These are phyloP conservation scores for Leishmania mexicana DNA, from an alignment of 208 protist species.

Conservation along the genomic window DNA sequence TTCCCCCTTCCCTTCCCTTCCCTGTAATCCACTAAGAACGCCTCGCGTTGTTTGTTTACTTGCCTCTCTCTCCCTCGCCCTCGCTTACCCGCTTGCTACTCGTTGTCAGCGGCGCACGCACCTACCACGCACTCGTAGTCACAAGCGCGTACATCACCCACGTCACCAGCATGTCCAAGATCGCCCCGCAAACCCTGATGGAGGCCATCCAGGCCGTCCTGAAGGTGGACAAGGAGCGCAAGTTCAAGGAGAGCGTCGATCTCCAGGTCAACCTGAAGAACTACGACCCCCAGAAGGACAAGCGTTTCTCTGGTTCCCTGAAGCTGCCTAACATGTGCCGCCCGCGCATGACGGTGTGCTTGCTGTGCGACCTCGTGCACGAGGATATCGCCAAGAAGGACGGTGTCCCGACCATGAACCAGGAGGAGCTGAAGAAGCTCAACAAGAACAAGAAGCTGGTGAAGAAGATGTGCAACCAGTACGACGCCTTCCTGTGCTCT, in stretches of 20 bases:
- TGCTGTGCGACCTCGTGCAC: constrained; percentile 97
- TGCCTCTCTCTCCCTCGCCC: background rate
- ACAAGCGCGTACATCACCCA: background rate
- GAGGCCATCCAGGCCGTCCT: constrained; percentile 89
- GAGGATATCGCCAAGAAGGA: constrained; percentile 95
- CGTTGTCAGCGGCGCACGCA: background rate
- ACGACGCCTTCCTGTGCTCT: constrained; percentile 98
- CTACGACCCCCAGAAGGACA: constrained; percentile 99
- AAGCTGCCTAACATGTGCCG: constrained; percentile 95
- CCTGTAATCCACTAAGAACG: background rate
- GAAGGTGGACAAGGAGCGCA: constrained; percentile 83
- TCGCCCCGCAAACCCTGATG: constrained; percentile 68
- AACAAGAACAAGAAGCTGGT: constrained; percentile 99
- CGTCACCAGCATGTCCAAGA: constrained; percentile 84
- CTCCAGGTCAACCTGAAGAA: constrained; percentile 99
- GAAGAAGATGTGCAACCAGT: constrained; percentile 99
- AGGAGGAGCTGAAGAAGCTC: constrained; percentile 99
- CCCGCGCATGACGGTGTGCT: constrained; percentile 95
- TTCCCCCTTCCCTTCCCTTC: too few relatives aligned
- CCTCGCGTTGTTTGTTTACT: background rate
- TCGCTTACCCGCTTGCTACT: background rate
- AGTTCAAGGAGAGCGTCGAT: constrained; percentile 99
- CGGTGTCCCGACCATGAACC: constrained; percentile 93
- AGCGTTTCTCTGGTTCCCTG: constrained; percentile 98
- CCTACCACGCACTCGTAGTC: background rate